Evolutionary conservation across 75 land plant genomes (phyloP).

Genomic region (Pinus tabuliformis): DNA sequence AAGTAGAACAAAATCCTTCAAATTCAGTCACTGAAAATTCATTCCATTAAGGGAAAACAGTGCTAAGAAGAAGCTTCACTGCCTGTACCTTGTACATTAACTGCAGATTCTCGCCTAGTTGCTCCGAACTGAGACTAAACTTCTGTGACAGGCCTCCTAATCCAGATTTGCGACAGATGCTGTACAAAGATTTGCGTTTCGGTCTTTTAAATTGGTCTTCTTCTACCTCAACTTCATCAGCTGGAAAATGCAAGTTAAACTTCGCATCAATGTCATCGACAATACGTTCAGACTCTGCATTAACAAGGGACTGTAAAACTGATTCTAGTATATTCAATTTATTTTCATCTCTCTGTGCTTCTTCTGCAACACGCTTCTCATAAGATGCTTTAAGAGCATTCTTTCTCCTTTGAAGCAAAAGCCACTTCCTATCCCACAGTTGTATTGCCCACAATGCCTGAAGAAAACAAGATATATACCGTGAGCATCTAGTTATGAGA

Average conservation of each 20-base stretch:
- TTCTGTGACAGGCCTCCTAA: conserved; percentile 67
- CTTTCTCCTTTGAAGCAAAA: conserved; percentile 82
- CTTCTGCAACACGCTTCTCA: conserved; percentile 61
- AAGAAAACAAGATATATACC: conserved; percentile 5
- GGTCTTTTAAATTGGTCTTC: conserved; percentile 93
- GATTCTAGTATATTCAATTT: conserved; percentile 43
- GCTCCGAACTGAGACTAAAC: conserved; percentile 83
- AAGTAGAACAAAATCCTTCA: background rate
- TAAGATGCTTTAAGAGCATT: conserved; percentile 66
- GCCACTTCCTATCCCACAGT: conserved; percentile 83
- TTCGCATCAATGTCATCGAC: conserved; percentile 92
- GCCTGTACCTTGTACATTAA: conserved; percentile 57
- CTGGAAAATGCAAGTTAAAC: conserved; percentile 90
- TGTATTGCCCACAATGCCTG: conserved; percentile 89
- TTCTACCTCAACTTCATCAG: conserved; percentile 81
- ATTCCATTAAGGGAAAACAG: background rate
- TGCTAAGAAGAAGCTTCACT: no score
- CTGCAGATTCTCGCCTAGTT: conserved; percentile 64
- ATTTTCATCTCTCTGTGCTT: conserved; percentile 45
- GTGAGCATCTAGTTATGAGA: background rate
- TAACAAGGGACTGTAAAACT: conserved; percentile 52
- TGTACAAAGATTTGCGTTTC: conserved; percentile 74
- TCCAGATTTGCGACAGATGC: conserved; percentile 72
- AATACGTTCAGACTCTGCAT: conserved; percentile 74
- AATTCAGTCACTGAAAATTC: background rate